Conservation (phyloP, 805 yeast species). For the Kregervanrija pseudodelftensis region DNA sequence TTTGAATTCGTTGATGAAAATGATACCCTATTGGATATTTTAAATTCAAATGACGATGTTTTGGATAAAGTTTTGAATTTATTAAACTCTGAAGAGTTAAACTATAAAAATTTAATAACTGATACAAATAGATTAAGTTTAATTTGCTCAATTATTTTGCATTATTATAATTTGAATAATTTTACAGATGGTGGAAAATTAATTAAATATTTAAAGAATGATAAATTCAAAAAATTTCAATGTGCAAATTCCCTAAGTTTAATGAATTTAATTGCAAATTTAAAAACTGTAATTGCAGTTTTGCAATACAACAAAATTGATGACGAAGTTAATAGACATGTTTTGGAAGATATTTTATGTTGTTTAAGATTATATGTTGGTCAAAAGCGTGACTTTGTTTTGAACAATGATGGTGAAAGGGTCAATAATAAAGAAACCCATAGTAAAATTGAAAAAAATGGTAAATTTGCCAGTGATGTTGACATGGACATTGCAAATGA, state of each 20-base stretch:
- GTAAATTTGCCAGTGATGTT: neutral
- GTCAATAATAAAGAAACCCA: neutral
- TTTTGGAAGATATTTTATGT: constrained; percentile 7
- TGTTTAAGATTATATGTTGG: constrained; percentile 10
- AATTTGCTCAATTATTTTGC: constrained; percentile 24
- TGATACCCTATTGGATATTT: neutral
- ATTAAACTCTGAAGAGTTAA: constrained; percentile 1
- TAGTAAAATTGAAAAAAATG: too few species aligned
- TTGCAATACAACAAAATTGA: constrained; percentile 10
- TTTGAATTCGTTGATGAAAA: constrained; percentile 14
- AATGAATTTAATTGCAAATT: constrained; percentile 22
- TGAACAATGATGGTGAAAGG: neutral
- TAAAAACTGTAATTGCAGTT: constrained; percentile 18
- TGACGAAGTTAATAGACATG: neutral
- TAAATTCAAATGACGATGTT: constrained; percentile 4
- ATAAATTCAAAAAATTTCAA: constrained; percentile 4
- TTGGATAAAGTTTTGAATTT: constrained; percentile 1
- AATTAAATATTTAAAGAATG: constrained; percentile 19
- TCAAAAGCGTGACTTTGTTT: neutral
- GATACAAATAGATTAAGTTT: constrained; percentile 26
- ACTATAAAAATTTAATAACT: constrained; percentile 12
- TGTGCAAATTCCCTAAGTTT: constrained; percentile 20
- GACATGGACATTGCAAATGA: neutral
- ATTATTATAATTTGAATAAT: constrained; percentile 20
- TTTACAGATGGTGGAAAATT: constrained; percentile 16